Base-by-base conservation (phyloP, 768 basidiomycete species). In the Sistotremastrum suecicum region DNA sequence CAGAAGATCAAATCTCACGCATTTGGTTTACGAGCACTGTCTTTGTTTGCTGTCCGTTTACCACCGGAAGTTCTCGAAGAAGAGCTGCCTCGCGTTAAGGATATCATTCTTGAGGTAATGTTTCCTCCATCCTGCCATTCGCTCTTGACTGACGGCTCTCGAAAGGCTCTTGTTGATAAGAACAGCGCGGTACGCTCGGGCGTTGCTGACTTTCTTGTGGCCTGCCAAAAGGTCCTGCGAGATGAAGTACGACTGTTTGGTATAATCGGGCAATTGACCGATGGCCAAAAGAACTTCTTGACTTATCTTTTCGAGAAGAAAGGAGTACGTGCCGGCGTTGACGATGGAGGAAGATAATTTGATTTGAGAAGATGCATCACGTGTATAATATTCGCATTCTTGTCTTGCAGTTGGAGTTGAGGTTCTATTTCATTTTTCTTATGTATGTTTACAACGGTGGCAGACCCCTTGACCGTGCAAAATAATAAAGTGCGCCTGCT, bases 301-400 rank as follows among this genome's bases (percentile, higher is more conserved):
- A 87, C 88, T 1, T 91, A 91, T 53, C 67, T 88, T 47, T 91
- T 91, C 52, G 87, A 89, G 60, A 90, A 89, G 59, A 83, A 89
- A 54, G 79, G 79, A 33, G 83, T 74, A 7, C 69, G 87, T 20
- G 83, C 75, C 39, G 53, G 60, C 33, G 46, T 57, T 20, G 54
- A 58, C 56, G 20, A 20, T 20, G 20, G 20, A 20, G 20, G 20
- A 20, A 20, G 20, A 20, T 20, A 20, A 20, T 20, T 20, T 20
- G 20, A 20, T 20, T 20, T 2, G 20, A 20, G 20, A 20, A 20
- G 20, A 20, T 20, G 20, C 20, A 20, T 20, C 20, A 20, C 20
- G 20, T 20, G 20, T 20, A 20, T 20, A 20, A 20, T 20, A 35
- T 31, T 11, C 11, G 10, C 34, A 9, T 10, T 9, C 7, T 44